Base-by-base conservation (phyloP, 23 red algal genomes). In the Rhodosorus marinus region DNA sequence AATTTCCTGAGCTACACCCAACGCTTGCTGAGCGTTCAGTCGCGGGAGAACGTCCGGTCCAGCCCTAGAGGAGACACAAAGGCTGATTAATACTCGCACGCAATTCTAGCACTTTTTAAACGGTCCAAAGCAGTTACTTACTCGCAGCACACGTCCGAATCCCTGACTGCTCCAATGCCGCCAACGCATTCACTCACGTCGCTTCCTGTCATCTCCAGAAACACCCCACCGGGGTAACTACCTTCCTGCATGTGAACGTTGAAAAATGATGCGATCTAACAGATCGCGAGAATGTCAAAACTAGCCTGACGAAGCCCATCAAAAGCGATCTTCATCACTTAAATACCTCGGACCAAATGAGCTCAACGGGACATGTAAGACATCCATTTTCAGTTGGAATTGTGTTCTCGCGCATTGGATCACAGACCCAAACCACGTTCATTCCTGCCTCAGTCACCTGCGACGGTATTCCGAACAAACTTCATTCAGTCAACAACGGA, bases 171-270 rank as follows among this genome's bases (percentile, higher is more conserved):
- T 43, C 38, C 17, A 43, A 55, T 40, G 20, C 90, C 90, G 1
- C 90, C 90, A 1, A 85, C 25, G 55, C 77, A 85, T 48, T 98
- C 90, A 0, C 73, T 94, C 20, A 98, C 67, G 31, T 81, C 60
- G 17, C 81, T 65, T 7, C 78, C 77, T 2, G 77, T 85, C 78
- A 98, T 80, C 56, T 98, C 90, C 19, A 98, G 51, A 48, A 81
- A 80, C 26, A 98, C 46, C 23, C 90, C 90, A 1, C 90, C 90
- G 17, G 90, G 58, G 26, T 64, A 14, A 34, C 61, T 73, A 6
- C 90, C 90, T 40, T 73, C 79, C 28, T 61, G 56, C 2, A 33
- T 63, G 61, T 76, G 63, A 1, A 72, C 57, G 11, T 58, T 43
- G 64, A 98, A 98, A 50, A 98, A 98, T 24, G 60, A 61, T 17